Base-by-base conservation (phyloP, 2,329 filamentous ascomycete species). In the Alternaria brassicae region DNA sequence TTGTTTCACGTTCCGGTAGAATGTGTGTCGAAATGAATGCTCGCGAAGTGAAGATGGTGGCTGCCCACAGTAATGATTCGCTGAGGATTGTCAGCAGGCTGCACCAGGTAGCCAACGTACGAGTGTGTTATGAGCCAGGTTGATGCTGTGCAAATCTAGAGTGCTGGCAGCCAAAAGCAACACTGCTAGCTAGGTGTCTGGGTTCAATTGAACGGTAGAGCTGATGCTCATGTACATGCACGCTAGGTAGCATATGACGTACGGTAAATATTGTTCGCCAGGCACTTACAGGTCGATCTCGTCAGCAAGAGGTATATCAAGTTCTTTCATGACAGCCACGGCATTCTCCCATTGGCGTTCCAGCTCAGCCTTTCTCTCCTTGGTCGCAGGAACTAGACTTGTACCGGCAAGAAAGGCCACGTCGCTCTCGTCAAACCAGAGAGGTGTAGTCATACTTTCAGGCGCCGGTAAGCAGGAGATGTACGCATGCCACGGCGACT, bases 31-130 rank as follows among this genome's bases (percentile, higher is more conserved):
- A 84, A 15, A 81, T 80, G 65, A 85, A 85, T 15, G 81, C 80
- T 30, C 83, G 80, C 4, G 83, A 84, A 4, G 81, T 81, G 66
- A 81, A 82, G 21, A 85, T 81, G 5, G 81, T 83, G 15, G 81
- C 78, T n/a, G 83, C 81, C 81, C 83, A 84, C 39, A 78, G 69
- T 61, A 80, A 83, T 13, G 81, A 76, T 39, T 81, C 72, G 79
- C 82, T 84, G 70, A 17, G 39, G 41, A 4, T 23, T 9, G 62
- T 73, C 56, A 74, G 72, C 60, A 30, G 45, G 42, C 17, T 30
- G 53, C 32, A 27, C 25, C 37, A 13, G 23, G 32, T 17, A 48
- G 47, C 53, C 52, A n/a, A 48, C 28, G 39, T 47, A 19, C 41
- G n/a, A 25, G 19, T 45, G 21, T 45, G 37, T 41, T 41, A 23